These are phyloP conservation scores for Hypoxylon sp. DNA, from an alignment of 2,329 filamentous ascomycete genomes.

Conservation along the genomic window DNA sequence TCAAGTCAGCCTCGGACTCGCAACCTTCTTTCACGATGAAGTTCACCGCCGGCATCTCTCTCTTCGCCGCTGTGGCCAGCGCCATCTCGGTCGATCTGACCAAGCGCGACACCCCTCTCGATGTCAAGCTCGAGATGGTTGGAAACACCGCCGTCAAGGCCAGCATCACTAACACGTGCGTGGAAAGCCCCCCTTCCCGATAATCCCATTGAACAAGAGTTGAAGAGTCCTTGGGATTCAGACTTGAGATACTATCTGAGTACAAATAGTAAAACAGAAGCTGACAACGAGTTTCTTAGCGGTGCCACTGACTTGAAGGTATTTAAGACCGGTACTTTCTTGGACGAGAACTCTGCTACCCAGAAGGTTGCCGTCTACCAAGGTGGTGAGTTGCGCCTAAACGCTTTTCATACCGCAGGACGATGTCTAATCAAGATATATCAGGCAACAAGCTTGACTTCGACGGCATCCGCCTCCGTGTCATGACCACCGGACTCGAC, in stretches of 20 bases:
- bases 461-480: slow-evolving; percentile 64
- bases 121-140: slow-evolving; percentile 60
- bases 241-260: background rate
- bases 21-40: slow-evolving; percentile 52
- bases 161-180: slow-evolving; percentile 62
- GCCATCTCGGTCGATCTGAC: slow-evolving; percentile 50
- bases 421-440: slow-evolving; percentile 11
- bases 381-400: slow-evolving; percentile 54
- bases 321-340: slow-evolving; percentile 65
- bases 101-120: slow-evolving; percentile 57
- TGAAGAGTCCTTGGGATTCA: background rate
- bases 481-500: slow-evolving; percentile 58
- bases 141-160: slow-evolving; percentile 67
- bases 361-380: slow-evolving; percentile 66
- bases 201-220: background rate
- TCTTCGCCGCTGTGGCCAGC: slow-evolving; percentile 53
- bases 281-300: slow-evolving; percentile 24
- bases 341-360: slow-evolving; percentile 61
- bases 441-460: slow-evolving; percentile 60
- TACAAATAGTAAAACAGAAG: background rate
- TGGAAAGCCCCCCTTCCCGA: background rate
- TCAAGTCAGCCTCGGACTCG: slow-evolving; percentile 16
- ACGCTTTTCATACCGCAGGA: background rate
- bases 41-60: slow-evolving; percentile 52
- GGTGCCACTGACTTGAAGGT: slow-evolving; percentile 62